Evolutionary conservation across 2,329 filamentous ascomycete genomes (phyloP).

Genomic region (Rutstroemia sp.): DNA sequence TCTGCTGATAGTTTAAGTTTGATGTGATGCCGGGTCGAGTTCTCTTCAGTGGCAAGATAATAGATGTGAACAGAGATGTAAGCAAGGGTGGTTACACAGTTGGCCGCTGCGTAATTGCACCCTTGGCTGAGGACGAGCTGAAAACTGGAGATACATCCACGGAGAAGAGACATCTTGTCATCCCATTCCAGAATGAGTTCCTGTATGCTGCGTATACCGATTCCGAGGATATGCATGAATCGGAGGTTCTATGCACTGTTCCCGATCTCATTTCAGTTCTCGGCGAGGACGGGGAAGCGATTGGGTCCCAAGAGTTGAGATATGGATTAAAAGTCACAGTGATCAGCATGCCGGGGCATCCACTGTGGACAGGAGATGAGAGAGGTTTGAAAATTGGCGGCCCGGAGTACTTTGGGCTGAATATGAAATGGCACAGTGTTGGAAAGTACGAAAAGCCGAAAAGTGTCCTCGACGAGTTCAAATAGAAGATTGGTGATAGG

Average conservation of each 20-base stretch:
- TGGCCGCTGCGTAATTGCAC: no score
- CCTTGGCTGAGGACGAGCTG: no score
- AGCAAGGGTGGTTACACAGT: not conserved
- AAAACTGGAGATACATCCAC: not conserved
- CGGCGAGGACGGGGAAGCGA: slow-evolving; percentile 37
- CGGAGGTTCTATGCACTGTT: no score
- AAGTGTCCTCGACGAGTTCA: no score
- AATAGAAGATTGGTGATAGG: no score
- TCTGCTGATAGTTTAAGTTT: slow-evolving; percentile 43
- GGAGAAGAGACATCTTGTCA: slow-evolving; percentile 34
- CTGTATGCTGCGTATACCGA: slow-evolving; percentile 43
- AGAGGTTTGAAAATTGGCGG: no score
- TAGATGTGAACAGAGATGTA: slow-evolving; percentile 13
- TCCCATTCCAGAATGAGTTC: slow-evolving; percentile 47
- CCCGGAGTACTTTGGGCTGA: no score
- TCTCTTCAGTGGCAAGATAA: slow-evolving; percentile 34
- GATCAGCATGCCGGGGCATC: slow-evolving; percentile 35
- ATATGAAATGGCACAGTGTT: no score
- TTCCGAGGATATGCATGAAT: slow-evolving; percentile 15
- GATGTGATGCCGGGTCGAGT: slow-evolving; percentile 71
- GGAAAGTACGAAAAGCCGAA: no score
- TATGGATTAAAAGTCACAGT: slow-evolving; percentile 46
- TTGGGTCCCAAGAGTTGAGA: slow-evolving; percentile 47
- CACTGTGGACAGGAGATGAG: no score
- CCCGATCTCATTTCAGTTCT: no score